Evolutionary conservation across 2,329 filamentous ascomycete species (phyloP).

Genomic region (Fusarium sp.): DNA sequence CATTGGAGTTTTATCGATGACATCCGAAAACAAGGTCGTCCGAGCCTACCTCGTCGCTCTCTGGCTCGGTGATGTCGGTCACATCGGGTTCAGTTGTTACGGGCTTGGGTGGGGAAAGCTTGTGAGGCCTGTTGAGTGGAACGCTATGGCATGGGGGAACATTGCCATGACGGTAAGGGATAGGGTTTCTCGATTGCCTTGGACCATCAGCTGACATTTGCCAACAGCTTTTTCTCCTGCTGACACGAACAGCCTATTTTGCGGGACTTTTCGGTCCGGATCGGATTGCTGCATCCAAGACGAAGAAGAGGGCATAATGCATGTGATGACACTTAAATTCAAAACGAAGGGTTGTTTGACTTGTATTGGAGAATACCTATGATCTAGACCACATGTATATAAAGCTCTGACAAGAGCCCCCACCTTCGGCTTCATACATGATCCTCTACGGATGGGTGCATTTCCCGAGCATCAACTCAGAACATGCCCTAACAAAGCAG

Average conservation of each 20-base stretch:
- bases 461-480: neutral
- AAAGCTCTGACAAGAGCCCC: neutral
- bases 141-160: slow-evolving; percentile 79
- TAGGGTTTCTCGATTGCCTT: neutral
- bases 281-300: slow-evolving; percentile 19
- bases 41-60: slow-evolving; percentile 75
- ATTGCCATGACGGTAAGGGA: slow-evolving; percentile 71
- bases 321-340: neutral
- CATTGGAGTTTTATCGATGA: slow-evolving; percentile 72
- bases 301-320: slow-evolving; percentile 45
- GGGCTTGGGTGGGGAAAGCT: slow-evolving; percentile 68
- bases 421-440: neutral
- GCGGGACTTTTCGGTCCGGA: slow-evolving; percentile 69
- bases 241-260: slow-evolving; percentile 69
- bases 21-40: slow-evolving; percentile 73
- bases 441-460: neutral
- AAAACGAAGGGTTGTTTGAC: neutral
- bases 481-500: neutral
- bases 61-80: slow-evolving; percentile 74
- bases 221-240: slow-evolving; percentile 63
- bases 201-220: neutral
- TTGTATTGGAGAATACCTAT: too few relatives aligned
- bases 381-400: neutral
- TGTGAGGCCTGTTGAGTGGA: slow-evolving; percentile 70
- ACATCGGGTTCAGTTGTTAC: slow-evolving; percentile 71